These are phyloP conservation scores for Phylloporus gajari DNA, from an alignment of 1,284 basidiomycete species.

Conservation along the genomic window DNA sequence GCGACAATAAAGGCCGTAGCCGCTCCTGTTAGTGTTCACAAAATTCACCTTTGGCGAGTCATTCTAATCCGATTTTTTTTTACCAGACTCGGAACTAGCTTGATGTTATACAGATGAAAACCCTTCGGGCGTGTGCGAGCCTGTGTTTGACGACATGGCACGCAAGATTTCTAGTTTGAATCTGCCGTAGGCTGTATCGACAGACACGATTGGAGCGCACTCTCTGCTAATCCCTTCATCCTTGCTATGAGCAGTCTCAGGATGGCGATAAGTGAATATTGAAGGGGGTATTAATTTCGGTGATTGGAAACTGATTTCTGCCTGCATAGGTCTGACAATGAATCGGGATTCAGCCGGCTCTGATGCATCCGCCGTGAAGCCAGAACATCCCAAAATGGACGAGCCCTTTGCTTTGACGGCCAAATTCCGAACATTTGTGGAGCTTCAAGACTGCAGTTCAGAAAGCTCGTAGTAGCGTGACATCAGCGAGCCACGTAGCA, in stretches of 20 bases:
- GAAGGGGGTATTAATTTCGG: background rate
- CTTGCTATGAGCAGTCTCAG: background rate
- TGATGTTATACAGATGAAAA: no score
- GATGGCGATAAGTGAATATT: conserved; percentile 15
- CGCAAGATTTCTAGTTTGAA: no score
- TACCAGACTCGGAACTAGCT: no score
- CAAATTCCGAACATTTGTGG: background rate
- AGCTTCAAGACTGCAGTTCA: conserved; percentile 20
- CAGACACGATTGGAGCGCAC: no score
- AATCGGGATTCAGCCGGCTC: conserved; percentile 31
- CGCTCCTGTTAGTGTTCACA: no score
- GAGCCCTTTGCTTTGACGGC: background rate
- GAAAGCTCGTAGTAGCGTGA: background rate
- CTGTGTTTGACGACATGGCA: no score
- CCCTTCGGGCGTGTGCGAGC: no score
- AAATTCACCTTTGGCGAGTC: no score
- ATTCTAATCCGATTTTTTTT: no score
- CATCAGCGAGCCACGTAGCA: background rate
- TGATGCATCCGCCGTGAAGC: conserved; percentile 34
- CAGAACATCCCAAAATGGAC: conserved; percentile 18
- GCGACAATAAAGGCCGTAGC: no score
- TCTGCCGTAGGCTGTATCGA: no score
- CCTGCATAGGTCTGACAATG: conserved; percentile 21
- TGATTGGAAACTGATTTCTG: background rate
- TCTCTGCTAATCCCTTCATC: no score